phyloP scores from a whole-genome alignment of 345 rosid genomes.

The Salix viminalis region DNA sequence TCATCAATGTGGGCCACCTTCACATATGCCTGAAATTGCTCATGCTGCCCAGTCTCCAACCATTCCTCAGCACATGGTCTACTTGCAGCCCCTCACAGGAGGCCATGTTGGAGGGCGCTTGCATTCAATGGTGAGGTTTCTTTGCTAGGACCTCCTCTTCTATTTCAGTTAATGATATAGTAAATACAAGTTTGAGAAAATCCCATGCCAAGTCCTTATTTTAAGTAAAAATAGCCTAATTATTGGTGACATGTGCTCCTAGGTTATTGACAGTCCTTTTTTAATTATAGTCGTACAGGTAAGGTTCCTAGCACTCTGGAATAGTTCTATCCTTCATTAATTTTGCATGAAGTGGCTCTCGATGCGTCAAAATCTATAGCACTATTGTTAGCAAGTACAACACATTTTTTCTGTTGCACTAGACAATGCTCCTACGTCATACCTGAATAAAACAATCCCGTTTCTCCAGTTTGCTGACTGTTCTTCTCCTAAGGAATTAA shows the following conservation, averaged over 20 bases:
- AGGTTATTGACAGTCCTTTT: not conserved
- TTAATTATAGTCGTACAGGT: not conserved
- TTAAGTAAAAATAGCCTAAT: not conserved
- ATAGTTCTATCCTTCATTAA: not conserved
- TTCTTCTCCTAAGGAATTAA: not conserved
- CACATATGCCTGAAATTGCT: constrained; percentile 56
- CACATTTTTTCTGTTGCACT: not conserved
- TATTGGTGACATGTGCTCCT: not conserved
- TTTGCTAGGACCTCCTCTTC: not conserved
- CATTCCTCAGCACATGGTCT: constrained; percentile 76
- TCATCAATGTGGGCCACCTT: constrained; percentile 56
- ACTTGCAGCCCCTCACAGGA: constrained; percentile 70
- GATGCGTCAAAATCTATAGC: not conserved
- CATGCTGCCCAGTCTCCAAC: constrained; percentile 66
- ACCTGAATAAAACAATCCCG: not conserved
- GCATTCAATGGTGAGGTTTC: constrained; percentile 56
- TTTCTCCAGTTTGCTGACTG: not conserved
- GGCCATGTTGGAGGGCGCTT: constrained; percentile 60
- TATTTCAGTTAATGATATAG: not conserved
- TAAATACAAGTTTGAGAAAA: not conserved
- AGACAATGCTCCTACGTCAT: not conserved
- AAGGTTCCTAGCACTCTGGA: not conserved
- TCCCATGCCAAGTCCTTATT: not conserved
- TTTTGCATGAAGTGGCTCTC: not conserved
- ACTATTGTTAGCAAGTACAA: not conserved